Percentiles rank a stretch among this genome's conserved stretches.
Evolutionary conservation across 257 asterid genomes (phyloP).

Genomic region (Ligustrum vulgare): DNA sequence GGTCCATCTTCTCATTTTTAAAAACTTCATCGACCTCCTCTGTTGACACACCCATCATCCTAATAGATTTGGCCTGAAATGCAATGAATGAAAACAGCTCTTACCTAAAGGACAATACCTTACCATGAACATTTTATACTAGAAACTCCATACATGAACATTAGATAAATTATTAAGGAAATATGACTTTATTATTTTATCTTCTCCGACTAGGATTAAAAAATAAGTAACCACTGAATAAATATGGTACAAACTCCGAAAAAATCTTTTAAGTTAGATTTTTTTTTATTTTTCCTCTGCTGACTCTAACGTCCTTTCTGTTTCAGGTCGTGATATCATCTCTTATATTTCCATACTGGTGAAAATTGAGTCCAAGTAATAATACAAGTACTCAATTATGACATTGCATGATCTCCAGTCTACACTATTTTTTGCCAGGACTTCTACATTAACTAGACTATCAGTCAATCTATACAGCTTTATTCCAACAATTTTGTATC

Average conservation of each 20-base stretch:
- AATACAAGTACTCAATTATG: no score
- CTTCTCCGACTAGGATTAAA: neutral
- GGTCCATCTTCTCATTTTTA: slow-evolving; percentile 56
- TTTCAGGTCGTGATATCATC: no score
- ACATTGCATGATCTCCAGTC: no score
- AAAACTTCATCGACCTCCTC: slow-evolving; percentile 77
- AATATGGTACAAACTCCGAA: neutral
- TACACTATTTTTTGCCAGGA: no score
- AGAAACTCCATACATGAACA: neutral
- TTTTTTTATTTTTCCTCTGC: neutral
- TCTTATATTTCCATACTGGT: no score
- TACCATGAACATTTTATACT: neutral
- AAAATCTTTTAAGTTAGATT: neutral
- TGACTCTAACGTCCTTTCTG: neutral
- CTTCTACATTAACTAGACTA: no score
- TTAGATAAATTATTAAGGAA: neutral
- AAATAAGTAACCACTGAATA: no score
- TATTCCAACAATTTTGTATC: neutral
- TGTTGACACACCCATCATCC: slow-evolving; percentile 89
- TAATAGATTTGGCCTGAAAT: slow-evolving; percentile 67
- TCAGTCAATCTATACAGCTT: no score
- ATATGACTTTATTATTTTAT: no score
- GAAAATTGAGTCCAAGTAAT: no score
- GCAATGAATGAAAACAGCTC: slow-evolving; percentile 15
- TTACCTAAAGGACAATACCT: neutral